Conservation (phyloP, 208 protist genomes). For the Entamoeba dispar region DNA sequence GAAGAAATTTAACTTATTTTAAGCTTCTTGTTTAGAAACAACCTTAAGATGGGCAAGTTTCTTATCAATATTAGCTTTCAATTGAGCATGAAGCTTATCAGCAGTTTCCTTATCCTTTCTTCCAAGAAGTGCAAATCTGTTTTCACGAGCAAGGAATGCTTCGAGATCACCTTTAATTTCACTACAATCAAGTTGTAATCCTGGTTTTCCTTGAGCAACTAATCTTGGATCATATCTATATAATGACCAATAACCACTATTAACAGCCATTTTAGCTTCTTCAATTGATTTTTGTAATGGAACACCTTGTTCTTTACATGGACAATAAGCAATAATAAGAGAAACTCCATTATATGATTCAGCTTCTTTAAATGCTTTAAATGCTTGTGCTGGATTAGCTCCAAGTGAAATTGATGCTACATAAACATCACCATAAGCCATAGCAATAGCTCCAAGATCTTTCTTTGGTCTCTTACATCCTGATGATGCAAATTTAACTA, state of each 20-base stretch:
- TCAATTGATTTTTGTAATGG: background rate
- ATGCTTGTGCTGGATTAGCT: constrained; percentile 25
- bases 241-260: constrained; percentile 19
- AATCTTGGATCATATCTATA: constrained; percentile 6
- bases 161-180: background rate
- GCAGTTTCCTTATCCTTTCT: background rate
- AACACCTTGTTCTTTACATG: constrained; percentile 34
- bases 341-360: constrained; percentile 35
- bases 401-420: constrained; percentile 33
- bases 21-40: background rate
- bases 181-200: background rate
- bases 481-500: constrained; percentile 14
- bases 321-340: constrained; percentile 34
- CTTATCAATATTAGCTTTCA: background rate
- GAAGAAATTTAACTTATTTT: background rate
- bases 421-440: constrained; percentile 33
- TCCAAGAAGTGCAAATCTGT: background rate
- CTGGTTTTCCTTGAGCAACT: background rate
- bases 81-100: background rate
- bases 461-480: constrained; percentile 30
- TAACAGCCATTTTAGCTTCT: constrained; percentile 19
- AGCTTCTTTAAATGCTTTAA: constrained; percentile 33
- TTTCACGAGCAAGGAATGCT: background rate
- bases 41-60: background rate
- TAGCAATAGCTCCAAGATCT: constrained; percentile 30